phyloP scores from a whole-genome alignment of 768 basidiomycete genomes.

The Boletellus emodensis region DNA sequence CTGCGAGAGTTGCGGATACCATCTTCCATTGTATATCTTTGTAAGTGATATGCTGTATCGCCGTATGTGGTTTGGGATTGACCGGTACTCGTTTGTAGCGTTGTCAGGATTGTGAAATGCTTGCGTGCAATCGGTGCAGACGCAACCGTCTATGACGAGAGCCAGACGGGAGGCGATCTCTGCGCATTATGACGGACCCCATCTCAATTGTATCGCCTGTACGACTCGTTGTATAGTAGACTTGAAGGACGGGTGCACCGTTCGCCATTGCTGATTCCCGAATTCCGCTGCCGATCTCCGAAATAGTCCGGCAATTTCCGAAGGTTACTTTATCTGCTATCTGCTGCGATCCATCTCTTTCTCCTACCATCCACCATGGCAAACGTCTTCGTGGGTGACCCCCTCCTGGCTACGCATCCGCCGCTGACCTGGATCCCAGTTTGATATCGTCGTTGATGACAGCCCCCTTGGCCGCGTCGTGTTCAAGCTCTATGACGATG shows the following conservation, averaged over 20 bases:
- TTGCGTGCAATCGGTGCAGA: constrained; percentile 36
- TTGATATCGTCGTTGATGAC: constrained; percentile 55
- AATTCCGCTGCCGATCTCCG: constrained; percentile 4
- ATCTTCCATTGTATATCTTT: constrained; percentile 43
- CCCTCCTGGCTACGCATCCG: background rate
- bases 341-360: background rate
- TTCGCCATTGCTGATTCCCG: too few species aligned
- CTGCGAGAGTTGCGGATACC: constrained; percentile 45
- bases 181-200: too few species aligned
- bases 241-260: too few species aligned
- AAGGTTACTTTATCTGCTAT: background rate
- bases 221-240: too few species aligned
- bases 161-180: too few species aligned
- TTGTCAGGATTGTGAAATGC: constrained; percentile 31
- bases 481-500: constrained; percentile 83
- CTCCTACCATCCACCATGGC: constrained; percentile 16
- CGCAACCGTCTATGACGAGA: constrained; percentile 35
- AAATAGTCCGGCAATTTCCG: constrained; percentile 12
- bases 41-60: constrained; percentile 45
- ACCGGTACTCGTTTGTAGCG: constrained; percentile 19
- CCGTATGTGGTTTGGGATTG: background rate
- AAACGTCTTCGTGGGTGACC: constrained; percentile 18
- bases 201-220: too few species aligned
- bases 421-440: constrained; percentile 38
- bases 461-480: constrained; percentile 52